Evolutionary conservation across 1,284 basidiomycete species (phyloP), one percentile per base, ranked within the genome.

Genomic region (Cutaneotrichosporon daszewskae): DNA sequence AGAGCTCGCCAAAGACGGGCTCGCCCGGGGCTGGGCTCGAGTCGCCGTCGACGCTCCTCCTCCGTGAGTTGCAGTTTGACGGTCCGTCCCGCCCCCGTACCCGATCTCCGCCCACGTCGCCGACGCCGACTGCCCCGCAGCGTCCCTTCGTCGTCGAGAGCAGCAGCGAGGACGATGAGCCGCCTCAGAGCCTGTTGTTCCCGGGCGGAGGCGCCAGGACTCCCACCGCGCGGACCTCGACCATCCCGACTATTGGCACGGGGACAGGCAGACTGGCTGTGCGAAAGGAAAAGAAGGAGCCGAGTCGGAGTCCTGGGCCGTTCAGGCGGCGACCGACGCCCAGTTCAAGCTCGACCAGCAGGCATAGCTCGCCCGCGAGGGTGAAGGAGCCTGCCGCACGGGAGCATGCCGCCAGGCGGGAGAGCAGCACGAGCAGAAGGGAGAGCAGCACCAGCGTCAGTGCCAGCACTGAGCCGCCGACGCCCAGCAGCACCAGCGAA

Each of bases 1-100:
- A 10, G 7, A 16, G 16, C 14, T 31, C 28, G 28, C 28, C 28
- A 11, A 5, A 6, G 13, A 6, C 13, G 28, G n/a, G n/a, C n/a
- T n/a, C n/a, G n/a, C n/a, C n/a, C n/a, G n/a, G n/a, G n/a, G 8
- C 9, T 7, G 8, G 9, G 8, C 13, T 7, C 13, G 9, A 31
- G 28, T 57, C 55, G 32, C 66, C 66, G 0, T 65, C 64, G 5
- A 54, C 62, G n/a, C 49, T 62, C 37, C 55, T 69, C 7, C 48
- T 69, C 0, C 51, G 57, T n/a, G 64, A 69, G 39, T 55, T 69
- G 17, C 58, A 62, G 43, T 20, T 53, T 11, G 51, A 48, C 11
- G n/a, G n/a, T n/a, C n/a, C n/a, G n/a, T 36, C 24, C 4, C 26
- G 18, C 17, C 9, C 19, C 12, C 19, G 28, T 2, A 17, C 41